Conservation (phyloP, 2,329 filamentous ascomycete genomes). For the Colletotrichum karsti region DNA sequence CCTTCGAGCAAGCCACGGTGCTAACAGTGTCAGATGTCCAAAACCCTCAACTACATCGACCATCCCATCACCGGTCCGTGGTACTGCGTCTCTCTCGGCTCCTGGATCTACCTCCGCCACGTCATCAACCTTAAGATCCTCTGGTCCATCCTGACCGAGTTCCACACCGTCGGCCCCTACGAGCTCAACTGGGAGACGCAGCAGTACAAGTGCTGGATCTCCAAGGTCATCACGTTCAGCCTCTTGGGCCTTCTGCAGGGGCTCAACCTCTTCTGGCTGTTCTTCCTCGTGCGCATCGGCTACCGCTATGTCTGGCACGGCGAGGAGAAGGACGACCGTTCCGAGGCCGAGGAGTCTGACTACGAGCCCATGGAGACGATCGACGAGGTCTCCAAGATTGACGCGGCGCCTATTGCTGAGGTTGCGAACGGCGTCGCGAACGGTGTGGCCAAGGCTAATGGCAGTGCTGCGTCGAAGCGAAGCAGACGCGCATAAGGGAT, state of each 20-base stretch:
- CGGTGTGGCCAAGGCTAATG: slow-evolving; percentile 1
- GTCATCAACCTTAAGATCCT: slow-evolving; percentile 71
- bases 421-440: slow-evolving; percentile 8
- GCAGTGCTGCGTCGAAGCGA: neutral
- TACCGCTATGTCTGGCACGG: slow-evolving; percentile 59
- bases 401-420: slow-evolving; percentile 6
- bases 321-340: slow-evolving; percentile 64
- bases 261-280: slow-evolving; percentile 70
- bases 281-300: slow-evolving; percentile 63
- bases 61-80: slow-evolving; percentile 68
- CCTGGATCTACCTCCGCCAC: slow-evolving; percentile 79
- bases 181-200: slow-evolving; percentile 66
- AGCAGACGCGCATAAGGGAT: slow-evolving; percentile 12
- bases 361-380: slow-evolving; percentile 40
- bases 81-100: slow-evolving; percentile 70
- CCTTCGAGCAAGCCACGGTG: neutral
- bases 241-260: slow-evolving; percentile 63
- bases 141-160: slow-evolving; percentile 64
- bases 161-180: slow-evolving; percentile 64
- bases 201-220: slow-evolving; percentile 67
- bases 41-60: slow-evolving; percentile 77
- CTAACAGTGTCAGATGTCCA: slow-evolving; percentile 60
- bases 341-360: slow-evolving; percentile 61
- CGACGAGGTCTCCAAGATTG: slow-evolving; percentile 21
- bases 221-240: slow-evolving; percentile 60